Percentiles rank a stretch among this genome's conserved stretches.
phyloP scores from a whole-genome alignment of 2,329 filamentous ascomycete genomes.

The Claviceps pusilla region DNA sequence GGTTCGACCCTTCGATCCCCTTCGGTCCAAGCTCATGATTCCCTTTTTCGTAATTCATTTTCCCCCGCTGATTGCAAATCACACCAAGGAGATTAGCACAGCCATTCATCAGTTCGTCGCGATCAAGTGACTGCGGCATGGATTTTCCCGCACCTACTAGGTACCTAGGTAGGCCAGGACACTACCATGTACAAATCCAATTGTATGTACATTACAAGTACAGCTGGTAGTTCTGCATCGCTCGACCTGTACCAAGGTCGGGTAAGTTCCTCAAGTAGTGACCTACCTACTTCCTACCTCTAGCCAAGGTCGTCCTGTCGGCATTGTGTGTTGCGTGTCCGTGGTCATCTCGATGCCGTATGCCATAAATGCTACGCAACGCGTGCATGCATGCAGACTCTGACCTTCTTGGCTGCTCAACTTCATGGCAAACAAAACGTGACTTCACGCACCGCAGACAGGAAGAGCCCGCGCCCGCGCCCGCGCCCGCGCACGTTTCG shows the following conservation, averaged over 20 bases:
- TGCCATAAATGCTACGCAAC: too few species aligned
- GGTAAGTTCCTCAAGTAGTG: background rate
- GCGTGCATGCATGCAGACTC: background rate
- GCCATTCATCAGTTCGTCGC: background rate
- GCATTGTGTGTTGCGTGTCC: background rate
- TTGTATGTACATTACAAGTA: background rate
- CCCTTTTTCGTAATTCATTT: too few species aligned
- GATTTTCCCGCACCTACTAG: background rate
- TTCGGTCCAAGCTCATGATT: background rate
- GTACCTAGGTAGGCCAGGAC: background rate
- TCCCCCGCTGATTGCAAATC: too few species aligned
- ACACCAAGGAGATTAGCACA: background rate
- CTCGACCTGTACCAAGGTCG: too few species aligned
- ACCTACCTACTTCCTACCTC: too few species aligned
- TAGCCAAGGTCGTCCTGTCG: background rate
- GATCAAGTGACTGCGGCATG: background rate
- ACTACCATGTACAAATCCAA: background rate
- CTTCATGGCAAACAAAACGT: background rate
- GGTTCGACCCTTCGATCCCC: background rate
- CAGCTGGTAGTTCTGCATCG: background rate
- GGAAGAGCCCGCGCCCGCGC: too few species aligned
- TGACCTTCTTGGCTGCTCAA: background rate
- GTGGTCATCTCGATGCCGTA: background rate
- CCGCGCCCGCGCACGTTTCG: background rate
- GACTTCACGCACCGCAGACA: background rate